These are phyloP conservation scores for Laburnicola sp. DNA, from an alignment of 2,329 filamentous ascomycete genomes.

Conservation along the genomic window DNA sequence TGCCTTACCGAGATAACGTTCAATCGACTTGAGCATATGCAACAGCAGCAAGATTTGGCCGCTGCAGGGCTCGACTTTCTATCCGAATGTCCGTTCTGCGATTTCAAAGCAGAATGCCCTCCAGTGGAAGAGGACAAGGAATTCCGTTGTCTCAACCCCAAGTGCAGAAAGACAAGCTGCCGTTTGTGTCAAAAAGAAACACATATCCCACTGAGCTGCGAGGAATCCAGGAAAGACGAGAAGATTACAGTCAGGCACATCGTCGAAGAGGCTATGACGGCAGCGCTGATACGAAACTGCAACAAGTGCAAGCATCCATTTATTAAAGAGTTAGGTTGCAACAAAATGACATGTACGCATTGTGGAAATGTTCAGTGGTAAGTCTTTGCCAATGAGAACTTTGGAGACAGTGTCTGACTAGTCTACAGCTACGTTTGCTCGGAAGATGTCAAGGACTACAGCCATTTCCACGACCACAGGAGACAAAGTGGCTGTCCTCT, in stretches of 20 bases:
- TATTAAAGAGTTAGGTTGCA: slow-evolving; percentile 78
- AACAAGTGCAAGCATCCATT: slow-evolving; percentile 74
- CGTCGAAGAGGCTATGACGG: slow-evolving; percentile 84
- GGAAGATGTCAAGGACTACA: slow-evolving; percentile 63
- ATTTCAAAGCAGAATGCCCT: slow-evolving; percentile 74
- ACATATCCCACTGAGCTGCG: slow-evolving; percentile 73
- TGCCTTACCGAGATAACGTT: slow-evolving; percentile 63
- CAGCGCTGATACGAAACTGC: slow-evolving; percentile 75
- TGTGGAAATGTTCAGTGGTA: slow-evolving; percentile 60
- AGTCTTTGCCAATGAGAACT: slow-evolving; percentile 20
- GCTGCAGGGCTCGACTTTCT: slow-evolving; percentile 72
- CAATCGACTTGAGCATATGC: slow-evolving; percentile 68
- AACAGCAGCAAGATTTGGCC: slow-evolving; percentile 71
- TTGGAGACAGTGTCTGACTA: too few relatives aligned
- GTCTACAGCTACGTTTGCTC: slow-evolving; percentile 67
- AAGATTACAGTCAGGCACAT: slow-evolving; percentile 64
- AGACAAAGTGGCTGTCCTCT: slow-evolving; percentile 60
- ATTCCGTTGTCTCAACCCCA: slow-evolving; percentile 69
- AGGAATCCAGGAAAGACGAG: slow-evolving; percentile 63
- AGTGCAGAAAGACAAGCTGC: slow-evolving; percentile 61
- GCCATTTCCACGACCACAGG: slow-evolving; percentile 67
- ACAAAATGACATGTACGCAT: slow-evolving; percentile 77
- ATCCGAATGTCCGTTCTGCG: slow-evolving; percentile 78
- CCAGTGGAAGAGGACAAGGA: slow-evolving; percentile 69
- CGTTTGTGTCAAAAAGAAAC: slow-evolving; percentile 66